Conservation (phyloP, 257 asterid species). For the Phtheirospermum japonicum region DNA sequence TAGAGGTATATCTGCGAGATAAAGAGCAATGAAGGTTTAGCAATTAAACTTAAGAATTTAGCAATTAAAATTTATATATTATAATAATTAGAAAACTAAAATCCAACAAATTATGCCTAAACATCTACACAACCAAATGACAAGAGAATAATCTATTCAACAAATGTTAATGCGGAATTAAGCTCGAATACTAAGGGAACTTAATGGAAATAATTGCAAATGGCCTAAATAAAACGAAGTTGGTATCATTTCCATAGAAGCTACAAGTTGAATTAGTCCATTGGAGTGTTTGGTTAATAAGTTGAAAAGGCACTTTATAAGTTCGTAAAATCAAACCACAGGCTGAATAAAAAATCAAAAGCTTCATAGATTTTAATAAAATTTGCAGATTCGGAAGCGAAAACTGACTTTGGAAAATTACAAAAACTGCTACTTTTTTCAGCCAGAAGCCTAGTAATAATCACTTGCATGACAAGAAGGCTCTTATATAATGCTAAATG, state of each 20-base stretch:
- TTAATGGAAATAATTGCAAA: too few relatives aligned
- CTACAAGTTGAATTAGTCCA: background rate
- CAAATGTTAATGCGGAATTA: background rate
- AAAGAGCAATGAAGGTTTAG: background rate
- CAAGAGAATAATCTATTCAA: background rate
- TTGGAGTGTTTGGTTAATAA: background rate
- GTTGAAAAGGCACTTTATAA: background rate
- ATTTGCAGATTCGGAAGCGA: background rate
- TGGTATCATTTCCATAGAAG: too few relatives aligned
- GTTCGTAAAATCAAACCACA: background rate
- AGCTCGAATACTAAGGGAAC: background rate
- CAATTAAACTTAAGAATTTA: background rate
- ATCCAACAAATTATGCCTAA: too few relatives aligned
- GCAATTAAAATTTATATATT: background rate
- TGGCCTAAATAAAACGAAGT: background rate
- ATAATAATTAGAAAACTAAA: background rate
- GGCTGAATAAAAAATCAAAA: background rate
- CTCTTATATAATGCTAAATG: background rate
- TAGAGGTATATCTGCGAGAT: slow-evolving; percentile 61
- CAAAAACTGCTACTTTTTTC: background rate
- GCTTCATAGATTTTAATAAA: background rate
- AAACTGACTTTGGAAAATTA: background rate
- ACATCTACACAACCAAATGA: background rate
- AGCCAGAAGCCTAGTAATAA: background rate
- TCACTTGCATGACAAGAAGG: too few relatives aligned